Conservation (phyloP, 1,139 yeast genomes). For the Arxiozyma heterogenica region DNA sequence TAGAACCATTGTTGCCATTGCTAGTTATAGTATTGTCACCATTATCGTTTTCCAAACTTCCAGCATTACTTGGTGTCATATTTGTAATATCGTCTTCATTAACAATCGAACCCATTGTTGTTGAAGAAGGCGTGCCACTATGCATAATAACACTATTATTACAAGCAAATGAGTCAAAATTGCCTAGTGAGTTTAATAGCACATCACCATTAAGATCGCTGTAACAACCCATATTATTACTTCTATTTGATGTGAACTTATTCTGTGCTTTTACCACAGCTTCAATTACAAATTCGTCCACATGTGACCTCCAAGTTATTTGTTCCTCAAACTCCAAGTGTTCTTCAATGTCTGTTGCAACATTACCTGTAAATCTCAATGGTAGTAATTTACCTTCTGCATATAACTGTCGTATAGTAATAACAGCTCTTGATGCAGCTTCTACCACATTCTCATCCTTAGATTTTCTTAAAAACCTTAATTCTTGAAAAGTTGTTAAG, state of each 20-base stretch:
- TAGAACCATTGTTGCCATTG: not conserved
- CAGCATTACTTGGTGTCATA: not conserved
- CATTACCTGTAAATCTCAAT: conserved; percentile 56
- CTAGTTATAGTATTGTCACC: not conserved
- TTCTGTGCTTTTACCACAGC: conserved; percentile 30
- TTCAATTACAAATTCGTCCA: conserved; percentile 35
- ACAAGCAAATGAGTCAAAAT: not conserved
- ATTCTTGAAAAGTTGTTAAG: conserved; percentile 67
- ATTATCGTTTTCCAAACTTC: not conserved
- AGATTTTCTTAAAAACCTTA: conserved; percentile 63
- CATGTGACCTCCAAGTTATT: conserved; percentile 35
- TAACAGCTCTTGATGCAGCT: conserved; percentile 73
- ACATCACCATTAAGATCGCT: conserved; percentile 28
- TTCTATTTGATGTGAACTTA: conserved; percentile 14
- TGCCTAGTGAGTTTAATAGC: not conserved
- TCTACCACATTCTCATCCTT: conserved; percentile 69
- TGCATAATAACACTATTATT: not conserved
- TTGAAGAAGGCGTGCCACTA: not conserved
- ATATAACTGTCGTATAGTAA: conserved; percentile 59
- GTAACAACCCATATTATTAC: not conserved
- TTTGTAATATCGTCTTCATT: not conserved
- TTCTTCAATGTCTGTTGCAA: conserved; percentile 52
- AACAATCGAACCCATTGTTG: not conserved
- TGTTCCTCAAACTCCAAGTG: conserved; percentile 36
- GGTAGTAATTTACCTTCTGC: conserved; percentile 50